These are phyloP conservation scores for Arachis hypogaea DNA, from an alignment of 306 rosid species.

Conservation along the genomic window DNA sequence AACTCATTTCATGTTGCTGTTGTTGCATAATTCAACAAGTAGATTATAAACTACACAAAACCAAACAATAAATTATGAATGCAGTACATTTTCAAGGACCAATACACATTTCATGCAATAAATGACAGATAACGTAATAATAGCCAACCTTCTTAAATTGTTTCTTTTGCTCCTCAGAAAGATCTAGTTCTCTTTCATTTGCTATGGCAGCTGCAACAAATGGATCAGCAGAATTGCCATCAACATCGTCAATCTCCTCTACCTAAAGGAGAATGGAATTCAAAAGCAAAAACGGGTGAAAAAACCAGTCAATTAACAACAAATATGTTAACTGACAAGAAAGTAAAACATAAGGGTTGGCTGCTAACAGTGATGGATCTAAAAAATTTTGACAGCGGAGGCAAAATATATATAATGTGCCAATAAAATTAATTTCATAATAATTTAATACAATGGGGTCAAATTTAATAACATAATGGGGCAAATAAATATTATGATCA, in stretches of 20 bases:
- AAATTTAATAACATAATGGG: too few relatives aligned
- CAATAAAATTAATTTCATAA: too few relatives aligned
- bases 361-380: neutral
- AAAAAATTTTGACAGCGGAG: too few relatives aligned
- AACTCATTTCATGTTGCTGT: conserved; percentile 11
- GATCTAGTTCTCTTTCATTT: conserved; percentile 78
- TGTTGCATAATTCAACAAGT: conserved; percentile 20
- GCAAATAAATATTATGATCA: too few relatives aligned
- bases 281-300: conserved; percentile 3
- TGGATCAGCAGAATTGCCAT: conserved; percentile 76
- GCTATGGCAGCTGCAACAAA: conserved; percentile 95
- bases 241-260: conserved; percentile 96
- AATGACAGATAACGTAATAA: conserved; percentile 21
- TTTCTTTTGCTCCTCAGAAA: conserved; percentile 81
- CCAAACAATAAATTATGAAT: neutral
- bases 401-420: too few relatives aligned
- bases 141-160: conserved; percentile 74
- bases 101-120: conserved; percentile 11
- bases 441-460: too few relatives aligned
- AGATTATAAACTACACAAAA: conserved; percentile 8
- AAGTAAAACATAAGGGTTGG: conserved; percentile 25
- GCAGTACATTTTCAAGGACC: conserved; percentile 13
- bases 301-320: conserved; percentile 22
- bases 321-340: neutral
- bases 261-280: conserved; percentile 56